Conservation (phyloP, 75 land plant species). For the Sequoiadendron giganteum region DNA sequence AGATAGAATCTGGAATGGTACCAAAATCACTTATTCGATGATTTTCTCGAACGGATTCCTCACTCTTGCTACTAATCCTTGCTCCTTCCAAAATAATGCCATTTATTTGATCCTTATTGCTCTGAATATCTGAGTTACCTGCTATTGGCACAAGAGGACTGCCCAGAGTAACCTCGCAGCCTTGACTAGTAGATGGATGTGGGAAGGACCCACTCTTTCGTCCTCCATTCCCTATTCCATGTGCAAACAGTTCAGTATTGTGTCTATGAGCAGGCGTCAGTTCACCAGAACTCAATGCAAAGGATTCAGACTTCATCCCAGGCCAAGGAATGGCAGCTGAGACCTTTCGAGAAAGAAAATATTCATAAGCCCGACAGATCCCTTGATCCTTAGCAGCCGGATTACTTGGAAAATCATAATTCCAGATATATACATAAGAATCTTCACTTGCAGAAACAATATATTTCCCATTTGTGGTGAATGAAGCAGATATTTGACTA, state of each 20-base stretch:
- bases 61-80: neutral
- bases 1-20: neutral
- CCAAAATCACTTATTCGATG: neutral
- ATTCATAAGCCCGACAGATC: slow-evolving; percentile 62
- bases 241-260: neutral
- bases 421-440: slow-evolving; percentile 91
- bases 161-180: neutral
- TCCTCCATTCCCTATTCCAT: neutral
- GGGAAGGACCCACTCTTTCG: slow-evolving; percentile 8
- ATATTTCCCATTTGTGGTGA: slow-evolving; percentile 70
- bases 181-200: neutral
- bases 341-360: slow-evolving; percentile 75
- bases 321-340: slow-evolving; percentile 91
- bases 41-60: neutral
- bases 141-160: neutral
- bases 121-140: neutral
- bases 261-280: neutral
- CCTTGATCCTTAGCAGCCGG: slow-evolving; percentile 44
- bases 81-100: neutral
- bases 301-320: slow-evolving; percentile 23
- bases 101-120: neutral
- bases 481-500: slow-evolving; percentile 93
- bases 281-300: neutral
- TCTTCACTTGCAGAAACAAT: slow-evolving; percentile 94
- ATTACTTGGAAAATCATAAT: slow-evolving; percentile 35